Percentiles rank a stretch among this genome's conserved stretches.
Conservation (phyloP, 768 basidiomycete genomes). For the Boletellus sp. region DNA sequence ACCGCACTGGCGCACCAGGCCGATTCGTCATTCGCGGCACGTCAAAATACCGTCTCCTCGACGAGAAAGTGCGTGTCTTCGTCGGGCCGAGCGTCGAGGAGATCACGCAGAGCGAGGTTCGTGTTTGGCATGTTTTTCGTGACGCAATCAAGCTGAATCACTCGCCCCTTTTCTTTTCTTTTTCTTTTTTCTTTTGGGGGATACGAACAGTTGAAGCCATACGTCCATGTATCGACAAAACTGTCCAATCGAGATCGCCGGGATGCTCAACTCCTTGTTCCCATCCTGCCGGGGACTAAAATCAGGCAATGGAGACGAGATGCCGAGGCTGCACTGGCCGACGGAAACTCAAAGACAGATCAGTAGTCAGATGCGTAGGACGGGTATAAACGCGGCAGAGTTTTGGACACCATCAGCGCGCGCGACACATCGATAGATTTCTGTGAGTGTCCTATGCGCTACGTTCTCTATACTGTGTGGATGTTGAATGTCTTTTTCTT, state of each 20-base stretch:
- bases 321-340: slow-evolving; percentile 2
- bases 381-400: background rate
- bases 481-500: background rate
- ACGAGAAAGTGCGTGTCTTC: slow-evolving; percentile 80
- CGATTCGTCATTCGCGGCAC: slow-evolving; percentile 75
- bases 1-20: slow-evolving; percentile 85
- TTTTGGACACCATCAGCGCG: background rate
- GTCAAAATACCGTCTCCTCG: slow-evolving; percentile 76
- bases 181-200: background rate
- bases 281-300: slow-evolving; percentile 23
- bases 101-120: slow-evolving; percentile 54
- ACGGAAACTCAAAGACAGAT: background rate
- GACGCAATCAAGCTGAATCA: background rate
- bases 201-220: slow-evolving; percentile 23
- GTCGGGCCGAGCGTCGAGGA: slow-evolving; percentile 73
- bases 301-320: slow-evolving; percentile 26
- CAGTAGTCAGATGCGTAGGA: background rate
- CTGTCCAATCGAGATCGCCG: slow-evolving; percentile 22
- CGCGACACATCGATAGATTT: background rate
- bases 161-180: background rate
- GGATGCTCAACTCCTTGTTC: slow-evolving; percentile 25
- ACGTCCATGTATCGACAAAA: slow-evolving; percentile 25
- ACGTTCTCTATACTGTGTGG: too few species aligned
- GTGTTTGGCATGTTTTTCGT: slow-evolving; percentile 20
- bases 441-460: background rate